A percentile compares a stretch with the other conserved stretches of the same genome.
Conservation (phyloP, 1,284 basidiomycete species). For the Taiwanofungus camphoratus region DNA sequence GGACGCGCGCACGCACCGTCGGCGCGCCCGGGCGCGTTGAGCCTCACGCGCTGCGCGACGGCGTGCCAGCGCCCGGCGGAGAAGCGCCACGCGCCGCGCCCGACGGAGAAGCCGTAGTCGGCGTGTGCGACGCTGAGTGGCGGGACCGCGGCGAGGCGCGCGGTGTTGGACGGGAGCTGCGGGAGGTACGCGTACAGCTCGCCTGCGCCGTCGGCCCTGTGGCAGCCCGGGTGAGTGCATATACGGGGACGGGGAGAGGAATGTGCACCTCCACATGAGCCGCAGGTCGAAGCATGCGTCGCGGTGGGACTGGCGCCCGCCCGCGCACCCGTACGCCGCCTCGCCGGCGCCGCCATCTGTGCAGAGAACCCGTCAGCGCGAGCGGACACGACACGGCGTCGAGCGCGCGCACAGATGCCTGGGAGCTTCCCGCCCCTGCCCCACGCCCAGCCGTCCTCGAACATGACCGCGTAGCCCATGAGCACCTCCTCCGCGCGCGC, state of each 20-base stretch:
- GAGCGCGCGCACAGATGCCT: conserved; percentile 48
- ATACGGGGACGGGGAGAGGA: neutral
- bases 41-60: conserved; percentile 55
- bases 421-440: conserved; percentile 61
- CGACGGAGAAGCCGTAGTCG: conserved; percentile 58
- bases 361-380: neutral
- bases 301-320: conserved; percentile 48
- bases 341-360: conserved; percentile 53
- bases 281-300: conserved; percentile 57
- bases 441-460: conserved; percentile 53
- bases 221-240: conserved; percentile 27
- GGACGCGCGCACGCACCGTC: conserved; percentile 39
- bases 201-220: conserved; percentile 40
- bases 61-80: conserved; percentile 47
- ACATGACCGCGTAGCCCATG: conserved; percentile 54
- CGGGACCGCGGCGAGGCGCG: conserved; percentile 41
- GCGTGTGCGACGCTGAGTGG: conserved; percentile 43
- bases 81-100: conserved; percentile 47
- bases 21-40: conserved; percentile 47
- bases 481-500: conserved; percentile 40
- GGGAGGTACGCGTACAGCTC: conserved; percentile 60
- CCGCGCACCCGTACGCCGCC: conserved; percentile 53
- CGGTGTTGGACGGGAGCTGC: conserved; percentile 35
- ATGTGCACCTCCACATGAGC: conserved; percentile 55
- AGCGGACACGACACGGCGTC: neutral